phyloP scores from a whole-genome alignment of 2,329 filamentous ascomycete species.

The Epichloe bromicola region DNA sequence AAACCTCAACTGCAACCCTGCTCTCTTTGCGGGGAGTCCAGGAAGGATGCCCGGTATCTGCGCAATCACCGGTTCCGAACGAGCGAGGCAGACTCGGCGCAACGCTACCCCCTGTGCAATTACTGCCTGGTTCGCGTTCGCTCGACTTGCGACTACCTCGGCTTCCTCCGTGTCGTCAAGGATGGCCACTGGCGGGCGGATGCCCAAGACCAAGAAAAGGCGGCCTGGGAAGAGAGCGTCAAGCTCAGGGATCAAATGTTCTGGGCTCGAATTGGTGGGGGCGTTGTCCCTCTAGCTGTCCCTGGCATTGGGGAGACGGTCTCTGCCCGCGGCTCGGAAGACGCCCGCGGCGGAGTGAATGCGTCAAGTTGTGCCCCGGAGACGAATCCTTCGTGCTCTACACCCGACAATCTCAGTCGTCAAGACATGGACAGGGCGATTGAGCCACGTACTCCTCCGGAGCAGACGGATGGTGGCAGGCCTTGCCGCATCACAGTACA shows the following conservation, averaged over 20 bases:
- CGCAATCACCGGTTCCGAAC: slow-evolving; percentile 82
- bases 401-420: neutral
- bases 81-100: slow-evolving; percentile 73
- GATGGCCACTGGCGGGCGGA: slow-evolving; percentile 85
- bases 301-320: neutral
- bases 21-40: slow-evolving; percentile 75
- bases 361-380: neutral
- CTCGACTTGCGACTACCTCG: slow-evolving; percentile 83
- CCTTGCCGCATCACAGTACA: slow-evolving; percentile 15
- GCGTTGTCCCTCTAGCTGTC: slow-evolving; percentile 56
- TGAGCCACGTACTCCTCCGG: slow-evolving; percentile 16
- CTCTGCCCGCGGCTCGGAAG: neutral
- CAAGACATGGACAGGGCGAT: neutral
- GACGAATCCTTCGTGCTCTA: neutral
- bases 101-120: slow-evolving; percentile 78
- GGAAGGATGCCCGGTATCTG: slow-evolving; percentile 56
- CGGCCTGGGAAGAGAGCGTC: slow-evolving; percentile 91
- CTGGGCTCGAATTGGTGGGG: slow-evolving; percentile 85
- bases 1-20: slow-evolving; percentile 55
- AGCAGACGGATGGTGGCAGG: slow-evolving; percentile 15
- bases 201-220: slow-evolving; percentile 69
- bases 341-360: neutral
- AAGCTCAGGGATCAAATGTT: slow-evolving; percentile 90
- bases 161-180: slow-evolving; percentile 80
- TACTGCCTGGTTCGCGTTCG: slow-evolving; percentile 78